Evolutionary conservation across 2,329 filamentous ascomycete genomes (phyloP).

Genomic region (Dothistroma pini): DNA sequence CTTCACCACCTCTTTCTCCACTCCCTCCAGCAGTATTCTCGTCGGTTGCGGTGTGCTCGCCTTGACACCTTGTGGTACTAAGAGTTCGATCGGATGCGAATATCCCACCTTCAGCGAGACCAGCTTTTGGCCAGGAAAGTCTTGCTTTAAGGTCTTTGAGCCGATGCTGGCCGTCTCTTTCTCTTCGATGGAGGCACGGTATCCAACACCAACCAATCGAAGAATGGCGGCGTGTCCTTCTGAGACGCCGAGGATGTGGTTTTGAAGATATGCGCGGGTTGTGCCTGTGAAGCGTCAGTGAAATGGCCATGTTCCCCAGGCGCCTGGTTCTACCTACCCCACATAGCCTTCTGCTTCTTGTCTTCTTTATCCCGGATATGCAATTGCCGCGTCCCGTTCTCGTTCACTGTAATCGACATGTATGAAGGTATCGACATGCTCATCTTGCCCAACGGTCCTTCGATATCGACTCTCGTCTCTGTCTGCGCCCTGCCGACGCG

Average conservation of each 20-base stretch:
- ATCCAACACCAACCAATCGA: conserved; percentile 90
- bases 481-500: conserved; percentile 59
- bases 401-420: conserved; percentile 67
- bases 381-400: conserved; percentile 61
- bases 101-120: conserved; percentile 94
- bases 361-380: conserved; percentile 64
- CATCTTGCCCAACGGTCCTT: conserved; percentile 77
- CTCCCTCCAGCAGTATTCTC: conserved; percentile 82
- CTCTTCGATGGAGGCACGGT: conserved; percentile 78
- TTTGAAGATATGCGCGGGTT: conserved; percentile 81
- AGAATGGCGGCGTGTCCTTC: conserved; percentile 95
- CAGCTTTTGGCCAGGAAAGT: conserved; percentile 80
- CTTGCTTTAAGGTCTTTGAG: conserved; percentile 52
- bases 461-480: conserved; percentile 67
- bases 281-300: conserved; percentile 61
- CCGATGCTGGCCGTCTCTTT: conserved; percentile 53
- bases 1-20: conserved; percentile 81
- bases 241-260: conserved; percentile 88
- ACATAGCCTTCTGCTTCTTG: conserved; percentile 86
- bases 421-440: conserved; percentile 76
- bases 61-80: conserved; percentile 75
- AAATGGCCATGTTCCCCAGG: neutral
- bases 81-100: conserved; percentile 90
- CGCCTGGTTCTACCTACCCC: conserved; percentile 63
- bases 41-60: conserved; percentile 89